Evolutionary conservation across 2,329 filamentous ascomycete species (phyloP), one percentile per base, ranked within the genome.

Genomic region (Bipolaris cookei): DNA sequence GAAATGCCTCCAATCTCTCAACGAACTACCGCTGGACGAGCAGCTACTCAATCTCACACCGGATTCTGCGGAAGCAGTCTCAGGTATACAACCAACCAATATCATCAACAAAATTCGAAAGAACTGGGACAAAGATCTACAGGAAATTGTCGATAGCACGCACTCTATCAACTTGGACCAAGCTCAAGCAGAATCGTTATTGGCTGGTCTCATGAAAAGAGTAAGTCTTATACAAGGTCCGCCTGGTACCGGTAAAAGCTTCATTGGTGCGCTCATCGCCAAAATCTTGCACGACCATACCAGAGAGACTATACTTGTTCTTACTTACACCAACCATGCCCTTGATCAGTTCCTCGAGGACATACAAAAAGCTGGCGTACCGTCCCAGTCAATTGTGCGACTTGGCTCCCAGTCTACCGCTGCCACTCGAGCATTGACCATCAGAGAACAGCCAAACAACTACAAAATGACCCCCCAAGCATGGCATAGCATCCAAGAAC

Each of bases 221-320:
- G 72, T 91, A 0, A 86, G 84, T 45, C 70, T 88, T 0, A 89
- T 92, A 1, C 89, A 91, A 77, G 90, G 90, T 0, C 90, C 90
- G 1, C 90, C 90, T 42, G 48, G 48, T 0, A 92, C 89, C 0
- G 90, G 90, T 1, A 93, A 93, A 63, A 91, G 88, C 0, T 90
- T 90, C 59, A 83, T 91, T 2, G 90, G 90, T 16, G 13, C 25
- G 20, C 38, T 57, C 2, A 77, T 88, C 1, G 83, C 85, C 0
- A 86, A 87, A 50, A 72, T 80, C 0, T 67, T 92, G 0, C 74
- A 86, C 18, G 69, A 83, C 0, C 65, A 79, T 4, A 85, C 83
- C 0, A 18, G 63, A 0, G 77, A 83, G 25, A 83, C 71, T 0
- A 83, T 92, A 0, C 77, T 93, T 0, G 83, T 92, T 0, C 71